Conservation (phyloP, 1,284 basidiomycete species). For the Wallemia hederae region DNA sequence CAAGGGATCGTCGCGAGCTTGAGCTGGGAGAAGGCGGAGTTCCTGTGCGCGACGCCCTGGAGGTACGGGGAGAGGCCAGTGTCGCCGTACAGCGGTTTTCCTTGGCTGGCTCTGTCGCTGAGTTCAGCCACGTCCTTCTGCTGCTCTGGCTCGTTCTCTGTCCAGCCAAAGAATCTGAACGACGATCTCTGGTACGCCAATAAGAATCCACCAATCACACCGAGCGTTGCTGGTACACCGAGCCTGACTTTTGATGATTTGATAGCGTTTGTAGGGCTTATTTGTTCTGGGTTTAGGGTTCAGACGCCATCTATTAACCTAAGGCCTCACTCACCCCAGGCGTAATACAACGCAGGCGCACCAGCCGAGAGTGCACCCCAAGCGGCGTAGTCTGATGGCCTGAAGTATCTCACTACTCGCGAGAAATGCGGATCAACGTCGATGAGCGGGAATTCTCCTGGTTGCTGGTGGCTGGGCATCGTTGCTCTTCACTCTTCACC, state of each 20-base stretch:
- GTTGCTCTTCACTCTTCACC: not conserved
- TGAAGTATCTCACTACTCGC: slow-evolving; percentile 68
- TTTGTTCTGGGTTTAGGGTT: not conserved
- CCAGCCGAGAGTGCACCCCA: slow-evolving; percentile 58
- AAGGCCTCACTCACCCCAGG: slow-evolving; percentile 26
- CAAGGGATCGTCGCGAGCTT: slow-evolving; percentile 31
- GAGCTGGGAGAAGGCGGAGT: slow-evolving; percentile 72
- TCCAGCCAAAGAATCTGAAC: slow-evolving; percentile 86
- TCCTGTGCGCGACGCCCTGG: slow-evolving; percentile 61
- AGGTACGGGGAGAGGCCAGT: slow-evolving; percentile 59
- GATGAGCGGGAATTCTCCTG: not conserved
- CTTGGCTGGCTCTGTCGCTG: slow-evolving; percentile 33
- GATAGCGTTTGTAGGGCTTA: not conserved
- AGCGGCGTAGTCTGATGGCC: slow-evolving; percentile 54
- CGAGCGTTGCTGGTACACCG: slow-evolving; percentile 29
- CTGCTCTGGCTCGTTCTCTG: slow-evolving; percentile 63
- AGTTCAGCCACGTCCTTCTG: slow-evolving; percentile 46
- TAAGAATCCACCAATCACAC: slow-evolving; percentile 60
- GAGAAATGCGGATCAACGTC: slow-evolving; percentile 73
- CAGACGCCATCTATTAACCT: not conserved
- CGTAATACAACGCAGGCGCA: slow-evolving; percentile 41
- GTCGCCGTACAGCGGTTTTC: slow-evolving; percentile 56
- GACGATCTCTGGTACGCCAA: slow-evolving; percentile 73
- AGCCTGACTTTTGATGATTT: slow-evolving; percentile 2
- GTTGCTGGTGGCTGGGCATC: not conserved